Evolutionary conservation across 2,329 filamentous ascomycete genomes (phyloP).

Genomic region (Ceratocystis diversiconidia): DNA sequence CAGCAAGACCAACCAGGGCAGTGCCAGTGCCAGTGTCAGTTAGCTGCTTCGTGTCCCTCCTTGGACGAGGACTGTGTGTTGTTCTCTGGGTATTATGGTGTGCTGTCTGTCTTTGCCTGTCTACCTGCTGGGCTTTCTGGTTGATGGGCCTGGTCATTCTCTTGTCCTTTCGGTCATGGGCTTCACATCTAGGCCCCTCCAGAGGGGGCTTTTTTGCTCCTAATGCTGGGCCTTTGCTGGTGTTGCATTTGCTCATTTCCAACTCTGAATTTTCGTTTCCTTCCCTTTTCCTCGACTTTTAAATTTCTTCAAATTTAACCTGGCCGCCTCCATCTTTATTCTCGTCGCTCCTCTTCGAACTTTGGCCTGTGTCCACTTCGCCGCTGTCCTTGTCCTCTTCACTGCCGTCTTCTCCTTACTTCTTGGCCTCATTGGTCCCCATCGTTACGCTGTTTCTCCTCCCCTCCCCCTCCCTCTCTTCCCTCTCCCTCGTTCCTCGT

Average conservation of each 20-base stretch:
- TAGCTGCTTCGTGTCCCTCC: too few species aligned
- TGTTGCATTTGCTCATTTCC: conserved; percentile 7
- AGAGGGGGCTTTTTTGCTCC: neutral
- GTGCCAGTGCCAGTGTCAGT: too few species aligned
- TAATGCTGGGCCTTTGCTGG: neutral
- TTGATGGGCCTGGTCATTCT: neutral
- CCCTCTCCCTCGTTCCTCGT: neutral
- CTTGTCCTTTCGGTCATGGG: neutral
- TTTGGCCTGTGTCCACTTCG: neutral
- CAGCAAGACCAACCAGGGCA: too few species aligned
- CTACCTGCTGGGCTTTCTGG: too few species aligned
- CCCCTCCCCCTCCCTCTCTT: neutral
- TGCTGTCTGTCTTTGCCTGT: too few species aligned
- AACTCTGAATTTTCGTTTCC: neutral
- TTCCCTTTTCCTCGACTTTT: neutral
- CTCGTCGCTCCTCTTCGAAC: neutral
- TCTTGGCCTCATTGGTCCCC: too few species aligned
- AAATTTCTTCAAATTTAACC: conserved; percentile 2
- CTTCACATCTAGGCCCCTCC: too few species aligned
- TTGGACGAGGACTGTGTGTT: too few species aligned
- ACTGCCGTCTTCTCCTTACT: neutral
- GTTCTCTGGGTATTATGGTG: too few species aligned
- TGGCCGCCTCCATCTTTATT: neutral
- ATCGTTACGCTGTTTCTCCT: neutral
- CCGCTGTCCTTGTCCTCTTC: neutral